Conservation (phyloP, 352 stramenopile species). For the Sclerospora graminicola region DNA sequence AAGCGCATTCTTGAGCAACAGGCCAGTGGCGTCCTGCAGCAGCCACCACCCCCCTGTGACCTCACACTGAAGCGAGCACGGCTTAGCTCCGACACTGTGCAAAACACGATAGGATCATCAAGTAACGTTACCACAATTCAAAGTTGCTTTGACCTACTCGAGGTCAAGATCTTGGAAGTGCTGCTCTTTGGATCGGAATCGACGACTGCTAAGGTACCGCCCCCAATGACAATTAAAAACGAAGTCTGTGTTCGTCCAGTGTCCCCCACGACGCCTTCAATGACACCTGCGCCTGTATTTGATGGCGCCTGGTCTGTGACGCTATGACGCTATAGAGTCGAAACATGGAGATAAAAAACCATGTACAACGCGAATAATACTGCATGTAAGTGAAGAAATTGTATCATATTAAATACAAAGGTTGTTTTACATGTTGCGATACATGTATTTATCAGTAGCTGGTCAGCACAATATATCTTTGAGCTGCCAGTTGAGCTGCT, state of each 20-base stretch:
- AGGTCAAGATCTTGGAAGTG: constrained; percentile 28
- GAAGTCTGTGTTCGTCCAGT: neutral
- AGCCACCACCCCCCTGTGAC: neutral
- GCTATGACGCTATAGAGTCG: constrained; percentile 2
- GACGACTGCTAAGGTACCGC: neutral
- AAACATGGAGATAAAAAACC: constrained; percentile 4
- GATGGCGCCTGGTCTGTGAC: constrained; percentile 19
- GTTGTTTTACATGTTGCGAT: too few relatives aligned
- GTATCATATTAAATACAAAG: constrained; percentile 18
- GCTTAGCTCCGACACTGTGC: constrained; percentile 6
- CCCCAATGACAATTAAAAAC: constrained; percentile 4
- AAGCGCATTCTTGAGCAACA: constrained; percentile 23
- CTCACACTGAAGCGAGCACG: constrained; percentile 6
- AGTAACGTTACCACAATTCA: constrained; percentile 14
- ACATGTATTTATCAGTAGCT: too few relatives aligned
- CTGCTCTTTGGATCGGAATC: constrained; percentile 23
- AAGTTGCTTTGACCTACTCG: constrained; percentile 19
- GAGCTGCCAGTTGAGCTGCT: too few relatives aligned
- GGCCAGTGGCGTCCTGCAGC: neutral
- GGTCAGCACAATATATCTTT: too few relatives aligned
- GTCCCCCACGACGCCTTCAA: constrained; percentile 6
- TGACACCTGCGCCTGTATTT: constrained; percentile 5
- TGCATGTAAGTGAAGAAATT: too few relatives aligned
- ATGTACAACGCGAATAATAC: constrained; percentile 16
- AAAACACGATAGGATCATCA: constrained; percentile 12